Evolutionary conservation across 2,329 filamentous ascomycete genomes (phyloP).

Genomic region (Penicillium italicum): DNA sequence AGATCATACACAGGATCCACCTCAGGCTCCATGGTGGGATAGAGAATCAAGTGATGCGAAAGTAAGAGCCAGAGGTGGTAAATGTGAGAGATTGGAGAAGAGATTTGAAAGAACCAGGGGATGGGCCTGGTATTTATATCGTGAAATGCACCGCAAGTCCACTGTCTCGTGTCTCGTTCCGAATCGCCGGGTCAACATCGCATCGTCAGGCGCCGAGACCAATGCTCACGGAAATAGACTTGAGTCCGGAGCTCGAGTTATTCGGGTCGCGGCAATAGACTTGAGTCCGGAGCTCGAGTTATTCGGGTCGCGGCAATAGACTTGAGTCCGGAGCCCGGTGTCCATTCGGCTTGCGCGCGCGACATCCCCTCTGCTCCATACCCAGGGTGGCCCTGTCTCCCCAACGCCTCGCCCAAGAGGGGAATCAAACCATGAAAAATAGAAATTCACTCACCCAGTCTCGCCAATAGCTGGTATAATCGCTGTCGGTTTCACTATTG

Average conservation of each 20-base stretch:
- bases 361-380: not conserved
- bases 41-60: not conserved
- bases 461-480: slow-evolving; percentile 98
- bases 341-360: not conserved
- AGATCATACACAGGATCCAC: not conserved
- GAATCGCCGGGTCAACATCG: no score
- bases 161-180: no score
- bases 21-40: not conserved
- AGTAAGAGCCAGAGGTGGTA: not conserved
- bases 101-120: not conserved
- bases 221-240: not conserved
- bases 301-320: not conserved
- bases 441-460: slow-evolving; percentile 76
- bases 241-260: no score
- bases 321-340: not conserved
- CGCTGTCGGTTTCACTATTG: slow-evolving; percentile 94
- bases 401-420: not conserved
- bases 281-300: no score
- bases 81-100: not conserved
- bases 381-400: not conserved
- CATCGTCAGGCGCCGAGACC: not conserved
- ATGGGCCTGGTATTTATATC: not conserved
- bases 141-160: not conserved
- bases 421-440: slow-evolving; percentile 4
- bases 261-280: not conserved